Conservation (phyloP, 139 green algal genomes). For the Asterochloris erici region DNA sequence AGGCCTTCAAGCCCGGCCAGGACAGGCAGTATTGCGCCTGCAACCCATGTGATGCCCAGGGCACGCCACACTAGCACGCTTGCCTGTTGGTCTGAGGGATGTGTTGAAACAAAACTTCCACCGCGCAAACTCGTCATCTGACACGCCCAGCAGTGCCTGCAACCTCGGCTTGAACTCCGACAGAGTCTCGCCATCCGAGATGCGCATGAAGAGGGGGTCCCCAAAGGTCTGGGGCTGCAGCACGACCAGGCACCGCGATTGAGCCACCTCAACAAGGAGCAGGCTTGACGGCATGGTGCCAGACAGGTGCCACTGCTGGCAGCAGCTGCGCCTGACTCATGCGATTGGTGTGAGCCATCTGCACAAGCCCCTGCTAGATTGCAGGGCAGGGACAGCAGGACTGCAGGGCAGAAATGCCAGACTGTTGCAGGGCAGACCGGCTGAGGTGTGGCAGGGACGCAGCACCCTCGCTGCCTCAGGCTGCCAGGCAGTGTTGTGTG, state of each 20-base stretch:
- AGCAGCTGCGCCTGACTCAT: background rate
- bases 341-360: background rate
- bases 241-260: background rate
- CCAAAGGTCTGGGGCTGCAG: constrained; percentile 63
- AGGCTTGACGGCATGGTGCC: background rate
- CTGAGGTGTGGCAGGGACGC: no score
- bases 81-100: no score
- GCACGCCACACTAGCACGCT: no score
- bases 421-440: no score
- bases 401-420: no score
- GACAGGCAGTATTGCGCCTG: no score
- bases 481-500: no score
- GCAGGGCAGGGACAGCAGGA: no score
- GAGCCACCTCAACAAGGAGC: background rate
- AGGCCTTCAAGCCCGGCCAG: no score
- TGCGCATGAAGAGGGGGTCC: constrained; percentile 83
- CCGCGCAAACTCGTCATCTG: constrained; percentile 77
- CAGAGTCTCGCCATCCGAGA: constrained; percentile 74
- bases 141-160: constrained; percentile 51
- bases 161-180: constrained; percentile 53
- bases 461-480: no score
- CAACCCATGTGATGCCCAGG: no score
- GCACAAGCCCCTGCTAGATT: no score
- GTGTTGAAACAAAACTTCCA: constrained; percentile 70
- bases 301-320: background rate